Conservation (phyloP, 78 protist genomes). For the slime mould (Dictyostelium discoideum) region DNA sequence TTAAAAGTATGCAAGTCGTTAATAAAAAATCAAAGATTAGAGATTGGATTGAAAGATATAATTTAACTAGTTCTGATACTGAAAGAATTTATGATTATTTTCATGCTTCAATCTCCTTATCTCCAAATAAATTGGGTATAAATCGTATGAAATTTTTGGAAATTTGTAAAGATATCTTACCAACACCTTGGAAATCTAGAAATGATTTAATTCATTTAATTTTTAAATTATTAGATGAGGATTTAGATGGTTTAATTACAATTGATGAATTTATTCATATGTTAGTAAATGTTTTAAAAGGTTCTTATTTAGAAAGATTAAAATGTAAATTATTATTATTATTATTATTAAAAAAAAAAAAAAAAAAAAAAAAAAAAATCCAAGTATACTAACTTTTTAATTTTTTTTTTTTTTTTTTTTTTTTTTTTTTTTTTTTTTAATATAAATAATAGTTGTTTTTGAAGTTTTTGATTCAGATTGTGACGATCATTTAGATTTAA, state of each 20-base stretch:
- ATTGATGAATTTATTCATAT: slow-evolving; percentile 56
- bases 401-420: too few species aligned
- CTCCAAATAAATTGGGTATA: slow-evolving; percentile 36
- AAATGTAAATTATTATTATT: slow-evolving; percentile 28
- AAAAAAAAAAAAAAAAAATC: background rate
- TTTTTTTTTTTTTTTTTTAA: too few species aligned
- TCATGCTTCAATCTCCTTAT: slow-evolving; percentile 26
- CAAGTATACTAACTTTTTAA: background rate
- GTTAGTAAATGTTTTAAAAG: slow-evolving; percentile 22
- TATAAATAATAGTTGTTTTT: background rate
- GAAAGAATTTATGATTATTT: slow-evolving; percentile 45
- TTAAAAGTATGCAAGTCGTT: slow-evolving; percentile 36
- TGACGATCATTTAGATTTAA: background rate
- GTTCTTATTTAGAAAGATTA: slow-evolving; percentile 22
- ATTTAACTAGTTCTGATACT: background rate
- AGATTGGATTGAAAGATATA: slow-evolving; percentile 48
- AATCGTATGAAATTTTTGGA: slow-evolving; percentile 11
- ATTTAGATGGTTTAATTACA: slow-evolving; percentile 45
- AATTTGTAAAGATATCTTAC: slow-evolving; percentile 30
- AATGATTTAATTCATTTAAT: slow-evolving; percentile 5
- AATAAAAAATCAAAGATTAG: slow-evolving; percentile 58
- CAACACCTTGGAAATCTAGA: slow-evolving; percentile 30
- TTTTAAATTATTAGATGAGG: slow-evolving; percentile 46
- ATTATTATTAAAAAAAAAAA: too few species aligned
- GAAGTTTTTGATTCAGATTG: slow-evolving; percentile 4